Evolutionary conservation across 2,329 filamentous ascomycete species (phyloP).

Genomic region (Pseudogymnoascus verrucosus): DNA sequence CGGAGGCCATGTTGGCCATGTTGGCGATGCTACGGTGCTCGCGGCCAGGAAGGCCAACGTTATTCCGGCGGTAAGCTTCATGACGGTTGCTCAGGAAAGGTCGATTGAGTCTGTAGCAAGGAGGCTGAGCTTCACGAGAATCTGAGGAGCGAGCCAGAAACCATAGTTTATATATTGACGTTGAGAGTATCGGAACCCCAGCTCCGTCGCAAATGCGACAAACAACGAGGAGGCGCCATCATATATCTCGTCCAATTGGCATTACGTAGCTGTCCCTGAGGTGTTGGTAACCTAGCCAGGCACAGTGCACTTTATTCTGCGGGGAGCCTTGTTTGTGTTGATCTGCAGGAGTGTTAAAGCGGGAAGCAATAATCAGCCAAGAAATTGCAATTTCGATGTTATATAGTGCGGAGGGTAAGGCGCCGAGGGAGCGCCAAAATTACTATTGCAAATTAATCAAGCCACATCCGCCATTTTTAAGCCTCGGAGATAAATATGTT

Average conservation of each 20-base stretch:
- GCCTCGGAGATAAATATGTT: not conserved
- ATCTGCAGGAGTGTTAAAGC: not conserved
- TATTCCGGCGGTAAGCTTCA: not conserved
- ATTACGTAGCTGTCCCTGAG: not conserved
- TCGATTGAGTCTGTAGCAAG: not conserved
- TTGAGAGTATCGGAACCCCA: not conserved
- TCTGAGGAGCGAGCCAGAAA: not conserved
- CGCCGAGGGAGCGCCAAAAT: not conserved
- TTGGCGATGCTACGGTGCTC: not conserved
- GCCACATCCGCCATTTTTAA: not conserved
- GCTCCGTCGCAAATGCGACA: not conserved
- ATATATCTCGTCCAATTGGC: constrained; percentile 1
- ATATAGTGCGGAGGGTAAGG: constrained; percentile 5
- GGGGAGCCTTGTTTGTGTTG: not conserved
- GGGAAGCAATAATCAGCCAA: not conserved
- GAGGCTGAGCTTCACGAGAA: not conserved
- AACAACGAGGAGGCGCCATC: not conserved
- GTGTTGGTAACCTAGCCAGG: not conserved
- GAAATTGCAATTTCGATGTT: not conserved
- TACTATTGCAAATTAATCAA: not conserved
- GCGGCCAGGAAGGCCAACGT: not conserved
- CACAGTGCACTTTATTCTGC: not conserved
- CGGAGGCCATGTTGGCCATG: not conserved
- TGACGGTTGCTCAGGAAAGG: not conserved
- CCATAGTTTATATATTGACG: not conserved